A percentile compares a stretch with the other conserved stretches of the same genome.
Conservation (phyloP, 495 filamentous ascomycete genomes). For the Mytilinidion resinicola region DNA sequence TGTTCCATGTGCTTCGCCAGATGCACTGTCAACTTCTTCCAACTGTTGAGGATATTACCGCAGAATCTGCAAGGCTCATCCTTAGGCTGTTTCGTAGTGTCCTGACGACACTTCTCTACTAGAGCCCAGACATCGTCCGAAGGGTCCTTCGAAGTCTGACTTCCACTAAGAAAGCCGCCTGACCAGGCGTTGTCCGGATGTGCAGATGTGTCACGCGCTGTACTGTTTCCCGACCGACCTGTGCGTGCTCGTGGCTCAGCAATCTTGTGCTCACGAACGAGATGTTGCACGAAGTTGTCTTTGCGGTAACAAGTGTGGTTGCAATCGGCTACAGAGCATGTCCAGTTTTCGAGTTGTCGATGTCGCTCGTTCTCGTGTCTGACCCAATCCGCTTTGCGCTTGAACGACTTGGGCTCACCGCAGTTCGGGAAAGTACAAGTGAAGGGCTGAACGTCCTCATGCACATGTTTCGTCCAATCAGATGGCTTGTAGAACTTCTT, state of each 20-base stretch:
- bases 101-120: slow-evolving; percentile 72
- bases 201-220: slow-evolving; percentile 37
- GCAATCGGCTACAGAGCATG: slow-evolving; percentile 74
- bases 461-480: slow-evolving; percentile 97
- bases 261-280: slow-evolving; percentile 89
- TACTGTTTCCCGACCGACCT: slow-evolving; percentile 9
- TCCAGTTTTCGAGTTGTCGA: slow-evolving; percentile 90
- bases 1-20: slow-evolving; percentile 96
- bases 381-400: slow-evolving; percentile 96
- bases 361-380: slow-evolving; percentile 92
- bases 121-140: slow-evolving; percentile 61
- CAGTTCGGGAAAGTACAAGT: slow-evolving; percentile 88
- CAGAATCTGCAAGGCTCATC: slow-evolving; percentile 93
- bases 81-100: slow-evolving; percentile 57
- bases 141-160: slow-evolving; percentile 40
- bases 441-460: slow-evolving; percentile 92
- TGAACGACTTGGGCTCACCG: slow-evolving; percentile 87
- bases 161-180: slow-evolving; percentile 43
- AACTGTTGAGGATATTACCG: slow-evolving; percentile 69
- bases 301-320: slow-evolving; percentile 80
- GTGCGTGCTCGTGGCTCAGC: slow-evolving; percentile 59
- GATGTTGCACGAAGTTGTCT: slow-evolving; percentile 93
- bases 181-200: slow-evolving; percentile 6
- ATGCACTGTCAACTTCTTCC: slow-evolving; percentile 94
- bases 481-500: slow-evolving; percentile 93